Evolutionary conservation across 768 basidiomycete species (phyloP), one percentile per base, ranked within the genome.

Genomic region (Phylloporus sp.): DNA sequence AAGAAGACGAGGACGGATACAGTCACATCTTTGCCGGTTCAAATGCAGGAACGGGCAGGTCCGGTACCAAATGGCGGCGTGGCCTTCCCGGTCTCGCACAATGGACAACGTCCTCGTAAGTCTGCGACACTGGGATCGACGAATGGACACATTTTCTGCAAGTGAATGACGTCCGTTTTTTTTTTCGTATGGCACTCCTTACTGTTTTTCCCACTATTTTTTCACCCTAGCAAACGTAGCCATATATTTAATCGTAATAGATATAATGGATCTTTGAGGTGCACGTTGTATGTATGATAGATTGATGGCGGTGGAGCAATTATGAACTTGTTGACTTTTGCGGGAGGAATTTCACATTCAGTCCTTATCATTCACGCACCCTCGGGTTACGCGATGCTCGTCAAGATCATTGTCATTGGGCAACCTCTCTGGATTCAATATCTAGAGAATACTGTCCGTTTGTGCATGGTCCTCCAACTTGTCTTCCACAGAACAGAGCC

Each of bases 81-180:
- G 66, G 59, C 14, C 52, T 71, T 21, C 70, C 70, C 26, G 59
- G 67, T 29, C 51, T 66, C 8, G 52, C 60, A 11, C 62, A 66
- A 42, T 66, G 61, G 63, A 58, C 56, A 34, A 43, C 57, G 28
- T 48, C 62, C 22, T 52, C 57, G 41, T 64, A 43, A 59, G 57
- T 49, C 34, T 13, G 31, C 11, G 27, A 29, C 24, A 9, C 17
- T 43, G 22, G 29, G 32, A 1, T 42, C 23, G 11, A 42, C 37
- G 38, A 42, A 27, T 44, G 29, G 48, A 39, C 32, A 31, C 32
- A 22, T 44, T 46, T 48, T 43, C 43, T 49, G 51, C 46, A 28
- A 51, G 26, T 49, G 48, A 24, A 42, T 51, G 44, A 38, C 44
- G 44, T 37, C 17, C 13, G 15, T 13, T 44, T 44, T 33, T 32